Base-by-base conservation (phyloP, 345 rosid genomes). In the Gossypium anomalum region DNA sequence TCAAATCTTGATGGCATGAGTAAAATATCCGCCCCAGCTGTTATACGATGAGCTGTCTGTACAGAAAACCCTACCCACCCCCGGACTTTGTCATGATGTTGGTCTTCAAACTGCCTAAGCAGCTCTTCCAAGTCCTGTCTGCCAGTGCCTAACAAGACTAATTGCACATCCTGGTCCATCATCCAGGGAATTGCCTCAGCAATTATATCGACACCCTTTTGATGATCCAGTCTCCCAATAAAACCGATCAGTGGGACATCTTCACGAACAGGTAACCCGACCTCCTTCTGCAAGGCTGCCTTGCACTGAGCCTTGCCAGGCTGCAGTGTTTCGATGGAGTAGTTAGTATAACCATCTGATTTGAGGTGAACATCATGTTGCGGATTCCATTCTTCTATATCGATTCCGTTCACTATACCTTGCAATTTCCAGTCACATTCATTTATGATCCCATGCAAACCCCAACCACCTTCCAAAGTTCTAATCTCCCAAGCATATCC, bases 1-100 rank as follows among this genome's bases (percentile, higher is more conserved):
- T 95, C 98, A 16, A 95, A 95, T 78, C 98, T 87, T 2, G 99
- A 95, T 51, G 99, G 99, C 99, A 95, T 93, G 64, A 95, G 93
- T 83, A 95, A 79, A 64, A 91, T 81, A 77, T 95, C 99, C 1
- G 80, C 92, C 59, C 97, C 97, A 9, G 99, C 98, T 3, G 99
- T 93, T 82, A 95, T 90, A 81, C 98, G 85, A 79, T 95, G 98
- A 53, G 98, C 92, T 52, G 83, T 87, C 82, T 80, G 85, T 47
- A 91, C 96, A 0, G 97, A 95, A 76, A 93, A 95, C 23, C 99
- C 96, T 38, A 95, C 98, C 99, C 98, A 93, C 67, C 97, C 97
- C 48, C 97, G 72, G 74, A 91, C 84, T 82, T 86, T 95, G 79
- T 83, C 90, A 0, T 7, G 49, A 83, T 93, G 75, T 73, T 85